Evolutionary conservation across 495 filamentous ascomycete species (phyloP).

Genomic region (Neurospora sp.): DNA sequence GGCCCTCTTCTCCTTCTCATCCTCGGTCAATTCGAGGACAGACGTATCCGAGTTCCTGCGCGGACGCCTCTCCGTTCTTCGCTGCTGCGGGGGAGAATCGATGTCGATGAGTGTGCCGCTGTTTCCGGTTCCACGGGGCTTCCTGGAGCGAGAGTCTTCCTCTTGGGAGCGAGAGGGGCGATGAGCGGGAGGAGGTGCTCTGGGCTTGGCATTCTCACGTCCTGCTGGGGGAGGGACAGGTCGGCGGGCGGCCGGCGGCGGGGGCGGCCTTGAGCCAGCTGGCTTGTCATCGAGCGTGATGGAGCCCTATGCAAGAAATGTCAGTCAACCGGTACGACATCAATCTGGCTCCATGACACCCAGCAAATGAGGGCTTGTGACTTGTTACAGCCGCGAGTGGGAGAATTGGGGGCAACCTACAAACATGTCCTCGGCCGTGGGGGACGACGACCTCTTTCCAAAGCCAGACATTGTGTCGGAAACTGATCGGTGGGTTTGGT

Average conservation of each 20-base stretch:
- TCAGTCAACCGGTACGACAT: slow-evolving; percentile 3
- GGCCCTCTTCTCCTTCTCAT: slow-evolving; percentile 65
- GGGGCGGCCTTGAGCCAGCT: slow-evolving; percentile 22
- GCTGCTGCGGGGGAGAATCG: slow-evolving; percentile 26
- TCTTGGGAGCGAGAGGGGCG: slow-evolving; percentile 53
- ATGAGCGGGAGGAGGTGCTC: slow-evolving; percentile 38
- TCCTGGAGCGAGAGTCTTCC: slow-evolving; percentile 42
- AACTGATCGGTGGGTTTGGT: slow-evolving; percentile 27
- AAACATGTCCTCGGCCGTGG: slow-evolving; percentile 76
- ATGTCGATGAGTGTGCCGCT: slow-evolving; percentile 22
- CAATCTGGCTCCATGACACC: not conserved
- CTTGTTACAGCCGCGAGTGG: not conserved
- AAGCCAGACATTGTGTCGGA: slow-evolving; percentile 48
- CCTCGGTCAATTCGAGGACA: slow-evolving; percentile 65
- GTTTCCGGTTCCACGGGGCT: slow-evolving; percentile 26
- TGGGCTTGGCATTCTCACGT: slow-evolving; percentile 44
- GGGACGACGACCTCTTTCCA: slow-evolving; percentile 38
- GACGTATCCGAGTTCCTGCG: slow-evolving; percentile 95
- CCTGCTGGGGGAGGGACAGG: slow-evolving; percentile 29
- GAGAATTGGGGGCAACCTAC: slow-evolving; percentile 47
- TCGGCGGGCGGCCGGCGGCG: slow-evolving; percentile 25
- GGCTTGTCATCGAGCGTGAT: slow-evolving; percentile 37
- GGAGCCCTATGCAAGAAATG: slow-evolving; percentile 30
- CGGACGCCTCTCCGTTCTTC: slow-evolving; percentile 41
- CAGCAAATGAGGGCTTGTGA: not conserved